phyloP scores from a whole-genome alignment of 2,329 filamentous ascomycete genomes.

The Arthrobotrys megalospora region DNA sequence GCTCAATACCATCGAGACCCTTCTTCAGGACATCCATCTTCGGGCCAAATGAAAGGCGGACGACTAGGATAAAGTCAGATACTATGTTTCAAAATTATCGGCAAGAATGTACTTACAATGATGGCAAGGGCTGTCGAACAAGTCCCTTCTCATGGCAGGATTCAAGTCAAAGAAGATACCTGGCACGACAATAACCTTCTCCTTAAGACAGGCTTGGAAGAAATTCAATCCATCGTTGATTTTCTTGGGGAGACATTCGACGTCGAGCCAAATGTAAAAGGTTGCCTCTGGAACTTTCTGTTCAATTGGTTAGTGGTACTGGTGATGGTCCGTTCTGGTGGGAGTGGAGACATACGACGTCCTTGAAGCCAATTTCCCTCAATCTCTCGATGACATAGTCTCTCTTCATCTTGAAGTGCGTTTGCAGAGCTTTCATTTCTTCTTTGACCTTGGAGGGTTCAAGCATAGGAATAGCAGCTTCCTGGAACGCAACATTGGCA shows the following conservation, averaged over 20 bases:
- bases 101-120: slow-evolving; percentile 42
- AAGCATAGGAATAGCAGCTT: slow-evolving; percentile 93
- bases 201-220: slow-evolving; percentile 91
- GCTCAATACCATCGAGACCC: slow-evolving; percentile 87
- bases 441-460: slow-evolving; percentile 82
- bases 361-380: slow-evolving; percentile 86
- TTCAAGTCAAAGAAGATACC: slow-evolving; percentile 99
- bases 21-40: slow-evolving; percentile 83
- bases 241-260: slow-evolving; percentile 76
- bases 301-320: background rate
- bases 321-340: no score
- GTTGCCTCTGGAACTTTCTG: slow-evolving; percentile 86
- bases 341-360: slow-evolving; percentile 70
- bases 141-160: slow-evolving; percentile 86
- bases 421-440: slow-evolving; percentile 92
- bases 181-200: slow-evolving; percentile 96
- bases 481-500: slow-evolving; percentile 94
- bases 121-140: slow-evolving; percentile 83
- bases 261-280: slow-evolving; percentile 88
- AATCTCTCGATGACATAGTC: slow-evolving; percentile 89
- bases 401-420: slow-evolving; percentile 91
- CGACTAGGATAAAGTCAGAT: slow-evolving; percentile 70
- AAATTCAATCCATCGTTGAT: slow-evolving; percentile 96
- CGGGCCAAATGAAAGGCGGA: slow-evolving; percentile 86
- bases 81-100: background rate